A percentile compares a stretch with the other conserved stretches of the same genome.
Evolutionary conservation across 768 basidiomycete species (phyloP).

Genomic region (Pleurotus citrinopileatus): DNA sequence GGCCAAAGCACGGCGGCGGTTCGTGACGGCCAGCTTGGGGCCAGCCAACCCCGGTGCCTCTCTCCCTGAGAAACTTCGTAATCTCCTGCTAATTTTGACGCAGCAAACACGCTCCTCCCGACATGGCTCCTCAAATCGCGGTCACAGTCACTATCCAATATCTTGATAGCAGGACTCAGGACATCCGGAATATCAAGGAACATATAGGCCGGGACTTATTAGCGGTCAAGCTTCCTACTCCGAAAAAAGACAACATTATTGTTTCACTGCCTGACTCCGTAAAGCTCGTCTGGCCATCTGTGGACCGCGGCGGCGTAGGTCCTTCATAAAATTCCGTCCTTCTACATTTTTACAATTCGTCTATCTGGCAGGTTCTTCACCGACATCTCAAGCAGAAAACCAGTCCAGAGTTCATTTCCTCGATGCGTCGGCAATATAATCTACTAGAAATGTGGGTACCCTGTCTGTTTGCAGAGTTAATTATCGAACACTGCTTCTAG

Average conservation of each 20-base stretch:
- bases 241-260: constrained; percentile 30
- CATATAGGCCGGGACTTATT: constrained; percentile 25
- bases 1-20: too few relatives aligned
- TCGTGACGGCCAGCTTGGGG: too few relatives aligned
- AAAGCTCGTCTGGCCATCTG: not conserved
- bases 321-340: too few relatives aligned
- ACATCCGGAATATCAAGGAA: not conserved
- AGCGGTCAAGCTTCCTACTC: constrained; percentile 35
- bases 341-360: too few relatives aligned
- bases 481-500: constrained; percentile 6
- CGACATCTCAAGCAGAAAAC: not conserved
- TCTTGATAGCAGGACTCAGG: constrained; percentile 11
- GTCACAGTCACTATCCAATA: constrained; percentile 14
- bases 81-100: too few relatives aligned
- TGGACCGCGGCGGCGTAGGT: not conserved
- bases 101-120: too few relatives aligned
- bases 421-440: not conserved
- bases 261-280: not conserved
- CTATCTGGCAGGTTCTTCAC: not conserved
- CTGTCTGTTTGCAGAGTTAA: not conserved
- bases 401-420: not conserved
- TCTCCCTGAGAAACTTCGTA: too few relatives aligned
- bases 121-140: not conserved
- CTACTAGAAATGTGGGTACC: not conserved
- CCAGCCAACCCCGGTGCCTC: too few relatives aligned